These are phyloP conservation scores for Dictyostelium firmibasis DNA, from an alignment of 78 protist genomes.

Conservation along the genomic window DNA sequence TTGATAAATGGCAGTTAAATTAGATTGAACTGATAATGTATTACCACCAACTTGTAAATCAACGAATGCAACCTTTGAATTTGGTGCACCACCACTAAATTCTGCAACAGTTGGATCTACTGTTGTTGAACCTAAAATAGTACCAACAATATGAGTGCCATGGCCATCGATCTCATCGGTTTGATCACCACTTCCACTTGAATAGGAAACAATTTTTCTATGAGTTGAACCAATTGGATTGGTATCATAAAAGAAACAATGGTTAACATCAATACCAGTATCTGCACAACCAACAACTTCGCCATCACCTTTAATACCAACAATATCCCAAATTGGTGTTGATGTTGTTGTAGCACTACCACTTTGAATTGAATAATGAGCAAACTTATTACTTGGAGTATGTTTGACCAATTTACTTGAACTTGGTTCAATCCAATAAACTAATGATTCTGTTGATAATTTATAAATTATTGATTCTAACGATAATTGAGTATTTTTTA, in stretches of 20 bases:
- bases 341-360: not conserved
- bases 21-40: not conserved
- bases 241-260: constrained; percentile 41
- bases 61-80: constrained; percentile 11
- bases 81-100: constrained; percentile 15
- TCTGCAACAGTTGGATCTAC: not conserved
- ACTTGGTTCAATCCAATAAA: constrained; percentile 37
- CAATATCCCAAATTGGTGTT: constrained; percentile 18
- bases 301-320: constrained; percentile 1
- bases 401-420: not conserved
- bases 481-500: not conserved
- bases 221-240: not conserved
- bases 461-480: not conserved
- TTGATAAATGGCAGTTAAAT: not conserved
- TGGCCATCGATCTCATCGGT: constrained; percentile 5
- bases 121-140: not conserved
- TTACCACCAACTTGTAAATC: not conserved
- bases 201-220: constrained; percentile 19
- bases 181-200: not conserved
- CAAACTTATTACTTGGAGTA: not conserved
- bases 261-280: constrained; percentile 40
- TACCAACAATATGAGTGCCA: constrained; percentile 48
- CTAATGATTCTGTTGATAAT: not conserved
- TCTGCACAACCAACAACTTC: constrained; percentile 43
- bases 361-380: constrained; percentile 27